Conservation (phyloP, 306 rosid species). For the Prunus mongolica region DNA sequence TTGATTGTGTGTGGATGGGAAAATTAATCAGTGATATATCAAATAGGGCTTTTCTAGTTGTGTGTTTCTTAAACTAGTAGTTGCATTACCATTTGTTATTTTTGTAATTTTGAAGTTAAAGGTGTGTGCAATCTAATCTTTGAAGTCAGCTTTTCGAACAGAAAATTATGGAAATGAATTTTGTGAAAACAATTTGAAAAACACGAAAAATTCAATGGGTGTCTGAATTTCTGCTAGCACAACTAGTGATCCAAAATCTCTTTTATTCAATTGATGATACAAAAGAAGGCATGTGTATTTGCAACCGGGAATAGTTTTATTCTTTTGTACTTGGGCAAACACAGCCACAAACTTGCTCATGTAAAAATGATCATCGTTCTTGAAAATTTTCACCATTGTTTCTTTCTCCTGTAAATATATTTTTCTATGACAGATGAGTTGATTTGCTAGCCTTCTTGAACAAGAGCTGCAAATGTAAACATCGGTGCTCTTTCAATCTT, state of each 20-base stretch:
- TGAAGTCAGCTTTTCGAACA: no score
- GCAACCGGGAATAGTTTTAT: background rate
- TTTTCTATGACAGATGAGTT: background rate
- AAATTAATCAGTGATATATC: background rate
- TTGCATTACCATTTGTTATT: no score
- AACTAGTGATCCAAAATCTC: no score
- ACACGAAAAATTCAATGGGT: no score
- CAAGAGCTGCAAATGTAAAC: background rate
- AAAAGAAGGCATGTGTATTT: background rate
- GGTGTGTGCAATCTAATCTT: no score
- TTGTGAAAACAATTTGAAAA: no score
- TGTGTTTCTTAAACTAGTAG: background rate
- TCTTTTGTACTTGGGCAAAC: background rate
- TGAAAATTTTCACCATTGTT: background rate
- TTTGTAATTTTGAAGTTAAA: background rate
- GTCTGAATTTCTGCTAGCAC: no score
- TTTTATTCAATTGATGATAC: background rate
- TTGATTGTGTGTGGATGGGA: constrained; percentile 12
- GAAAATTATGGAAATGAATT: no score
- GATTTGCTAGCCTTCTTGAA: background rate
- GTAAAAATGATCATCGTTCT: background rate
- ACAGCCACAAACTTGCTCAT: background rate
- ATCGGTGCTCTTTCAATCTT: background rate
- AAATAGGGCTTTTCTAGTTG: background rate
- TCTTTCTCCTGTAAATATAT: background rate